A percentile compares a stretch with the other conserved stretches of the same genome.
Evolutionary conservation across 441 rosid genomes (phyloP).

Genomic region (Hura crepitans): DNA sequence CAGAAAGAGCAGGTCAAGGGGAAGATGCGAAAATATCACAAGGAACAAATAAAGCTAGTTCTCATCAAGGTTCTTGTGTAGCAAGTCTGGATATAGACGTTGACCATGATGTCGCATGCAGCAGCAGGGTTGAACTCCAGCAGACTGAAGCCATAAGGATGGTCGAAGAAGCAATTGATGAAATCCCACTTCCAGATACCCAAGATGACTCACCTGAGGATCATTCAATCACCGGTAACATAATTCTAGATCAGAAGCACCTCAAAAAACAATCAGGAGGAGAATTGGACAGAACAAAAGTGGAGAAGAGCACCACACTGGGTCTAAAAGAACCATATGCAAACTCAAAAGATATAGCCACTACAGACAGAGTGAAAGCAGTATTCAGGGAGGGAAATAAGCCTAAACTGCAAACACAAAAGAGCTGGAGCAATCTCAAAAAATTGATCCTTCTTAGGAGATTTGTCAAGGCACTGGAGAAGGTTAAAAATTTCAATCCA

Average conservation of each 20-base stretch:
- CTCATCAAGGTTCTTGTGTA: conserved; percentile 12
- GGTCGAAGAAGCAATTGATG: conserved; percentile 89
- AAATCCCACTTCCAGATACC: conserved; percentile 56
- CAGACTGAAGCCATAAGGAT: conserved; percentile 70
- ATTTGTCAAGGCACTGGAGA: conserved; percentile 77
- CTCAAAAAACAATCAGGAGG: conserved; percentile 25
- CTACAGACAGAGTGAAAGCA: conserved; percentile 24
- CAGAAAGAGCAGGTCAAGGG: conserved; percentile 31
- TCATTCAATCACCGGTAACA: conserved; percentile 26
- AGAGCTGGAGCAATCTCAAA: conserved; percentile 78
- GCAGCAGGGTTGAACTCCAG: conserved; percentile 34
- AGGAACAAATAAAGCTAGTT: conserved; percentile 14
- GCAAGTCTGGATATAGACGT: conserved; percentile 20
- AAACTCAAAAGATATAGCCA: conserved; percentile 7
- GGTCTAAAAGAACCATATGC: conserved; percentile 21
- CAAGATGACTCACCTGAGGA: conserved; percentile 36
- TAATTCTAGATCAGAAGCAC: conserved; percentile 21
- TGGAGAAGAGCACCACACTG: conserved; percentile 12
- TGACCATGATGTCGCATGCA: conserved; percentile 25
- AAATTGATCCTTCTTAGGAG: conserved; percentile 59
- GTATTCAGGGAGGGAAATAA: conserved; percentile 23
- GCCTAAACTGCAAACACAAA: conserved; percentile 30
- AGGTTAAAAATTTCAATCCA: conserved; percentile 53
- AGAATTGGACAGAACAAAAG: conserved; percentile 24
- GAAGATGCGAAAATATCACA: conserved; percentile 20